phyloP scores from a whole-genome alignment of 2,329 filamentous ascomycete genomes.

The Westerdykella ornata region DNA sequence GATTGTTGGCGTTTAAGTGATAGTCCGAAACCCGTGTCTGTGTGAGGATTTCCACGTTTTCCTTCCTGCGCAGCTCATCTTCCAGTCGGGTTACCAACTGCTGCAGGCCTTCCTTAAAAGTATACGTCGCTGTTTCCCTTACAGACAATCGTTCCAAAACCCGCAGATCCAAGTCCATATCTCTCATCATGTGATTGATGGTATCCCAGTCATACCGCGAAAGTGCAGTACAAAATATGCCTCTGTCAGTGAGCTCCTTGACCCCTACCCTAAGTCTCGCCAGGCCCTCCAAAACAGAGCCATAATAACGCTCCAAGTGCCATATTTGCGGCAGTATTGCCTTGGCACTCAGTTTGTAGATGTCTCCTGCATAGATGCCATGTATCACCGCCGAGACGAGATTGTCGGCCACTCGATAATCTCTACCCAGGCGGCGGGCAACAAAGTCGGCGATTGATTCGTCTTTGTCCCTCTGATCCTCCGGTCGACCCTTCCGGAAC shows the following conservation, averaged over 20 bases:
- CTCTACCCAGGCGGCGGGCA: conserved; percentile 43
- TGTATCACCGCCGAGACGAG: conserved; percentile 69
- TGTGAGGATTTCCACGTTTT: conserved; percentile 38
- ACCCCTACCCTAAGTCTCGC: conserved; percentile 14
- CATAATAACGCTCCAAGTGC: conserved; percentile 44
- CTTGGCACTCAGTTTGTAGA: conserved; percentile 69
- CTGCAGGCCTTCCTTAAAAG: conserved; percentile 41
- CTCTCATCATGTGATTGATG: conserved; percentile 26
- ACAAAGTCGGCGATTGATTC: conserved; percentile 68
- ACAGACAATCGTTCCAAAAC: not conserved
- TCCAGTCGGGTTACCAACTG: conserved; percentile 36
- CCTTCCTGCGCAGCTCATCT: conserved; percentile 30
- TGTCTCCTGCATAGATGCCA: conserved; percentile 88
- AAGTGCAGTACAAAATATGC: conserved; percentile 9
- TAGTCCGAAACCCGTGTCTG: conserved; percentile 23
- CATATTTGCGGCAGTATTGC: conserved; percentile 51
- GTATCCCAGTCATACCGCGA: conserved; percentile 18
- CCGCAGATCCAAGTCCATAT: conserved; percentile 26
- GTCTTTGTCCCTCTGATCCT: conserved; percentile 44
- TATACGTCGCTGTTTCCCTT: conserved; percentile 35
- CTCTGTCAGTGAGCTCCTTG: not conserved
- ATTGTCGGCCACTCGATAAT: conserved; percentile 58
- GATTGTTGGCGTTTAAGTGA: not conserved
- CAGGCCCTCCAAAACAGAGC: conserved; percentile 22
- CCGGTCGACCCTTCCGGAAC: conserved; percentile 27